phyloP scores from a whole-genome alignment of 176 grass and related monocot genomes.

The Poa annua region DNA sequence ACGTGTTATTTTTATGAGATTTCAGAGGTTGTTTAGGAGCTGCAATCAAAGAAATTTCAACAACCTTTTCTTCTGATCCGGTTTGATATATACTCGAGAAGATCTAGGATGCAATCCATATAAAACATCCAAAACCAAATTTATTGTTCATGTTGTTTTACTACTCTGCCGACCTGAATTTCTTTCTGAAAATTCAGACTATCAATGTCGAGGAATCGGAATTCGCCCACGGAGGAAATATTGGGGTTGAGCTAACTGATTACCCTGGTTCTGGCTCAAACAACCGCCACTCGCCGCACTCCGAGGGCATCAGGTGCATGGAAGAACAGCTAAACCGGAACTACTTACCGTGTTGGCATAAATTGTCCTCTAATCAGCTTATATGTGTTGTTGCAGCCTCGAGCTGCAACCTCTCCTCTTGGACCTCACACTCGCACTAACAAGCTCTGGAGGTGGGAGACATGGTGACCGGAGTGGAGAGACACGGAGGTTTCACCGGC shows the following conservation, averaged over 20 bases:
- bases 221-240: not conserved
- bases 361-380: not conserved
- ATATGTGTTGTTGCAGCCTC: too few relatives aligned
- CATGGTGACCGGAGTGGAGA: too few relatives aligned
- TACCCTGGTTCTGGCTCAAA: slow-evolving; percentile 19
- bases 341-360: not conserved
- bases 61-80: not conserved
- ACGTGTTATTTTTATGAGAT: not conserved
- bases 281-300: not conserved
- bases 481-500: too few relatives aligned
- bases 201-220: not conserved
- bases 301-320: slow-evolving; percentile 7
- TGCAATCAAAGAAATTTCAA: not conserved
- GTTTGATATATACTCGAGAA: not conserved
- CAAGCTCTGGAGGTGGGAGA: too few relatives aligned
- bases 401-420: too few relatives aligned
- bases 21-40: not conserved
- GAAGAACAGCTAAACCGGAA: not conserved
- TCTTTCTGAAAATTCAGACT: too few relatives aligned
- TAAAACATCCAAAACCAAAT: not conserved
- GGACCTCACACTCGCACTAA: too few relatives aligned
- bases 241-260: not conserved
- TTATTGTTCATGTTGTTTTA: not conserved
- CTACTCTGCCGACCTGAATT: not conserved
- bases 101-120: not conserved